Evolutionary conservation across 495 filamentous ascomycete species (phyloP), one percentile per base, ranked within the genome.

Genomic region (Aspergillus mulundensis): DNA sequence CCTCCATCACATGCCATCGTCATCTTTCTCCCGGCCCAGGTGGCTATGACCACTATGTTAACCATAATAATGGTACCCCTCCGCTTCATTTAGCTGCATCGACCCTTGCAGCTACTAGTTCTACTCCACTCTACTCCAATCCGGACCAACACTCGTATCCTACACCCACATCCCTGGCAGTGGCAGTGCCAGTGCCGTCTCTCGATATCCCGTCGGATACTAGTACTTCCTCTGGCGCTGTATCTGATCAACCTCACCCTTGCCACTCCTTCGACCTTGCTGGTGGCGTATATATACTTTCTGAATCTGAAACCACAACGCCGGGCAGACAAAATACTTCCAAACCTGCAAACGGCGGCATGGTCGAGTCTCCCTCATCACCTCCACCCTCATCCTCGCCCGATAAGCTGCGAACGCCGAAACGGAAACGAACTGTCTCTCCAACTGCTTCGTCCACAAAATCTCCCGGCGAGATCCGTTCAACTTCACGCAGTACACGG

Each of bases 1-100:
- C 47, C 45, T 61, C 64, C 36, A 53, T 70, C 68, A 70, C 68
- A 69, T 69, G 68, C 28, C 65, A 56, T 59, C 58, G 51, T 55
- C 57, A 63, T 56, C 58, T 63, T 20, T 34, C 44, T 48, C 19
- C 45, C 21, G 24, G 48, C 41, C 24, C 45, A n/a, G 34, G 48
- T 50, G 54, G 55, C 59, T 56, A 32, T 52, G 50, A 49, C 32
- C 28, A 45, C 32, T 52, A 53, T 16, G 28, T 32, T 36, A 14
- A 25, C 25, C 53, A 56, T 53, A 55, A 58, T 58, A 62, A 53
- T 51, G 53, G 39, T 40, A 55, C 19, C 55, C 53, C 54, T 45
- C 48, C 40, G 18, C 53, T 50, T 38, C 58, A 50, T 19, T 49
- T 56, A 38, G 36, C 50, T 32, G 38, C 50, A 53, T 53, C 50